These are phyloP conservation scores for Diversispora eburnea DNA, from an alignment of 192 early-diverging fungal genomes.

Conservation along the genomic window DNA sequence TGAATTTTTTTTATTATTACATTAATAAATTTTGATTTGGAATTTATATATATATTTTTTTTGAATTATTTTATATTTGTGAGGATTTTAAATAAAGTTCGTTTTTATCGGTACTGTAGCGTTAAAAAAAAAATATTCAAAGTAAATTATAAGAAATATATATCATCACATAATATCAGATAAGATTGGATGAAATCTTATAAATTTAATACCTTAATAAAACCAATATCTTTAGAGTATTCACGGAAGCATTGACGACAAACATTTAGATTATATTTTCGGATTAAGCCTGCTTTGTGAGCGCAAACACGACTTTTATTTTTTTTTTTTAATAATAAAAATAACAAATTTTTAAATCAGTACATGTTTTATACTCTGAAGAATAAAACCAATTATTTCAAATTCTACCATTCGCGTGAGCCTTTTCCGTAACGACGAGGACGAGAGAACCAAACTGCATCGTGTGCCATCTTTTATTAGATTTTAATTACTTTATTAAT, in stretches of 20 bases:
- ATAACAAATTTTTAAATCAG: neutral
- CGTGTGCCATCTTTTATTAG: conserved; percentile 87
- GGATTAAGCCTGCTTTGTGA: conserved; percentile 99
- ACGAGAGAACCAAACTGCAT: conserved; percentile 95
- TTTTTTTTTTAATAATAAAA: neutral
- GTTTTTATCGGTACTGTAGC: no score
- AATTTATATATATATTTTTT: no score
- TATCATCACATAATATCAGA: no score
- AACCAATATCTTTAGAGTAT: conserved; percentile 96
- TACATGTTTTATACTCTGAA: neutral
- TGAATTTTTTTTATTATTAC: no score
- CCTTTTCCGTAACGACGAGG: conserved; percentile 97
- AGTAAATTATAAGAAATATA: no score
- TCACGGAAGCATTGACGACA: conserved; percentile 99
- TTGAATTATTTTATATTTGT: no score
- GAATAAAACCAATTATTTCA: conserved; percentile 10
- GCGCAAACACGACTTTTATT: conserved; percentile 88
- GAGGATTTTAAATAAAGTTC: no score
- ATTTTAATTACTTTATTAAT: no score
- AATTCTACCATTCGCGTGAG: conserved; percentile 86
- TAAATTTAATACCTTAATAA: conserved; percentile 78
- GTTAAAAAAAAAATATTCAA: no score
- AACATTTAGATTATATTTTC: conserved; percentile 98
- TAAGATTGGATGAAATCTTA: no score
- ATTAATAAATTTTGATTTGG: no score